Conservation (phyloP, 257 asterid genomes). For the Rubia yunnanensis region DNA sequence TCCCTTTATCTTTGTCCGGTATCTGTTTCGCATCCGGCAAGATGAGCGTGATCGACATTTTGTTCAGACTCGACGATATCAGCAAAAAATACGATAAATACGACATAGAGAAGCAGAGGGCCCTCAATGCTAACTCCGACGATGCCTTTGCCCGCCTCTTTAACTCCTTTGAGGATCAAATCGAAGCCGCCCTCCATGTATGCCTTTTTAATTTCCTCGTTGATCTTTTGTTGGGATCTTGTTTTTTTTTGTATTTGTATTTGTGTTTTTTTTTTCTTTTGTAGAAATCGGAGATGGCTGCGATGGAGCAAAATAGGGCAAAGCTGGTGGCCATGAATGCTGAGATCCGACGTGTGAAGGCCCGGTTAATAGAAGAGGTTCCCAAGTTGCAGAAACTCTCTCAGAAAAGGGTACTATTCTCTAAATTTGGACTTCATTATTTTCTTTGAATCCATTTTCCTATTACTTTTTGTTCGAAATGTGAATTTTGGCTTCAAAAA, state of each 20-base stretch:
- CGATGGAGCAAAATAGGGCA: slow-evolving; percentile 73
- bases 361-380: slow-evolving; percentile 65
- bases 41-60: slow-evolving; percentile 77
- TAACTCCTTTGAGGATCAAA: slow-evolving; percentile 55
- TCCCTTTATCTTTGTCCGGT: slow-evolving; percentile 7
- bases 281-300: slow-evolving; percentile 59
- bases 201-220: neutral
- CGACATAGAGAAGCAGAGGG: slow-evolving; percentile 63
- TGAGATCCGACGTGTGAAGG: slow-evolving; percentile 83
- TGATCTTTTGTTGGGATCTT: neutral
- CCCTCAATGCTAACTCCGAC: slow-evolving; percentile 28
- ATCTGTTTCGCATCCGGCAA: slow-evolving; percentile 16
- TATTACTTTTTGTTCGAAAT: neutral
- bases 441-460: neutral
- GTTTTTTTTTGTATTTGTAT: too few species aligned
- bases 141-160: slow-evolving; percentile 79
- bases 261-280: neutral
- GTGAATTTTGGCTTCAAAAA: neutral
- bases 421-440: neutral
- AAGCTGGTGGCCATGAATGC: slow-evolving; percentile 80
- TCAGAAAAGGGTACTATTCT: slow-evolving; percentile 42
- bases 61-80: slow-evolving; percentile 63
- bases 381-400: slow-evolving; percentile 77
- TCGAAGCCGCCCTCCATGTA: slow-evolving; percentile 52
- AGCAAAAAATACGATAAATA: slow-evolving; percentile 81